These are phyloP conservation scores for Globisporangium cederbergense DNA, from an alignment of 352 stramenopile species.

Conservation along the genomic window DNA sequence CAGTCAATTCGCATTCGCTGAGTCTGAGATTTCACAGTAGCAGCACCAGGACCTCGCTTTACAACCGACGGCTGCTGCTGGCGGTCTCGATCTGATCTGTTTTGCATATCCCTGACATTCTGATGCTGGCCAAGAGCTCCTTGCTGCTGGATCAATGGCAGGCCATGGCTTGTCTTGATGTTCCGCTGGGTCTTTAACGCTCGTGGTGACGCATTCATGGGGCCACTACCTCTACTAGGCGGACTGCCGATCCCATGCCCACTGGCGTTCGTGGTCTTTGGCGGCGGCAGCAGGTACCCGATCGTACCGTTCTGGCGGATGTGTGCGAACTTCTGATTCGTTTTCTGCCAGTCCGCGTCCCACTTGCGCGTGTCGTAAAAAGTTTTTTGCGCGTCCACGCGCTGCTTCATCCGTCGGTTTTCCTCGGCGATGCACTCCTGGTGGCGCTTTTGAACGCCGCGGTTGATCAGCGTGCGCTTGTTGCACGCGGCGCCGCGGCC, in stretches of 20 bases:
- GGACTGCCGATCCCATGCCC: not conserved
- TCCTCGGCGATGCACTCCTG: conserved; percentile 59
- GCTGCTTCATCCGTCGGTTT: conserved; percentile 56
- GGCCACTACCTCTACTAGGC: not conserved
- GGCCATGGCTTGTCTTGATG: conserved; percentile 13
- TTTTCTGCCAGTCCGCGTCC: conserved; percentile 69
- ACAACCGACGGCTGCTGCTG: not conserved
- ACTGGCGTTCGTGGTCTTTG: conserved; percentile 19
- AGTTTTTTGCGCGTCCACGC: conserved; percentile 51
- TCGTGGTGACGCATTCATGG: not conserved
- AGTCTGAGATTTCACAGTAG: not conserved
- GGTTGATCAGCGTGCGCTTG: conserved; percentile 64
- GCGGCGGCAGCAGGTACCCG: conserved; percentile 52
- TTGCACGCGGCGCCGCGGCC: conserved; percentile 62
- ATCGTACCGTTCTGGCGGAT: conserved; percentile 65
- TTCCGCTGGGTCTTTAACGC: conserved; percentile 5
- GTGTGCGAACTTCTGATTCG: conserved; percentile 50
- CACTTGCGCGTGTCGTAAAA: conserved; percentile 73
- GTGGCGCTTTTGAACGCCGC: conserved; percentile 41
- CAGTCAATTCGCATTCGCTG: conserved; percentile 5
- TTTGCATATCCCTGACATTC: not conserved
- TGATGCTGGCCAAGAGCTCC: not conserved
- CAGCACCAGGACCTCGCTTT: not conserved
- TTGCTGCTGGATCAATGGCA: conserved; percentile 15
- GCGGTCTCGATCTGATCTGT: not conserved